A percentile compares a stretch with the other conserved stretches of the same genome.
Conservation (phyloP, 129 eudicot genomes). For the Dittrichia graveolens region DNA sequence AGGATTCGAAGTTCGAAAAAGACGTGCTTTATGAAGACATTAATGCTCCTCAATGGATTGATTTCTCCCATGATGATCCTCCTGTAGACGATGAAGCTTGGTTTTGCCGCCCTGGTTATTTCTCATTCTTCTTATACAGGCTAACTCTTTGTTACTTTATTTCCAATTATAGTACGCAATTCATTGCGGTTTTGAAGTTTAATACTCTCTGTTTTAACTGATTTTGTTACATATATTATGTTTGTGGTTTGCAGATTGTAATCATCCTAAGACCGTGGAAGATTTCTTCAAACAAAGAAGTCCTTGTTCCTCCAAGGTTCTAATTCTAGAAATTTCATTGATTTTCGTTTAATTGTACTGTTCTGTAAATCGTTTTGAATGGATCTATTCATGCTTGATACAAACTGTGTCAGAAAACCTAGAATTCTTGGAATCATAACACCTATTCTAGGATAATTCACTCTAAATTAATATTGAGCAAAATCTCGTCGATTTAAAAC, state of each 20-base stretch:
- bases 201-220: background rate
- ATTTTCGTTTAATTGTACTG: slow-evolving; percentile 12
- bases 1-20: slow-evolving; percentile 64
- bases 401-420: slow-evolving; percentile 7
- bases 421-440: background rate
- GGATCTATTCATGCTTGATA: slow-evolving; percentile 15
- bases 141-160: background rate
- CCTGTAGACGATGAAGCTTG: slow-evolving; percentile 68
- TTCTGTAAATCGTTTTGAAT: background rate
- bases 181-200: background rate
- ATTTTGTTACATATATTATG: background rate
- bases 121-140: background rate
- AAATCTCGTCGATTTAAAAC: no score
- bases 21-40: slow-evolving; percentile 67
- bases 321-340: slow-evolving; percentile 4
- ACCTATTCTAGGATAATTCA: background rate
- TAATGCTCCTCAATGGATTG: slow-evolving; percentile 83
- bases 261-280: slow-evolving; percentile 88
- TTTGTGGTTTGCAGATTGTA: slow-evolving; percentile 53
- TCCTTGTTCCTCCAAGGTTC: slow-evolving; percentile 60
- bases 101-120: slow-evolving; percentile 77
- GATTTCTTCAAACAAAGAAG: slow-evolving; percentile 55
- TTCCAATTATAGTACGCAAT: background rate
- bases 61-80: slow-evolving; percentile 48
- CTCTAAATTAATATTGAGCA: no score